Percentiles rank a stretch among this genome's conserved stretches.
Evolutionary conservation across 78 protist genomes (phyloP).

Genomic region (Dictyostelium purpureum): DNA sequence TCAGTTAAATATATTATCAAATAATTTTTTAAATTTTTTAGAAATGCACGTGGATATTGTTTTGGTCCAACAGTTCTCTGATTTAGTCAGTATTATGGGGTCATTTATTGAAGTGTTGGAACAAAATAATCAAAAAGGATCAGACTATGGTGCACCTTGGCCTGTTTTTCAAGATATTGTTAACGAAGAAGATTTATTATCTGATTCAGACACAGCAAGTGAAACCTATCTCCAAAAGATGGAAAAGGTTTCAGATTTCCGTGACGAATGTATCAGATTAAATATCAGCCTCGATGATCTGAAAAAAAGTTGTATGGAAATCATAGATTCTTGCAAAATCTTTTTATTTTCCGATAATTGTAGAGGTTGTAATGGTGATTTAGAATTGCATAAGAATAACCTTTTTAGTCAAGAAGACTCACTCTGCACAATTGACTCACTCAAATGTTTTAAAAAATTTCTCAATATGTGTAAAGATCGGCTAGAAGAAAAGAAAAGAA

Average conservation of each 20-base stretch:
- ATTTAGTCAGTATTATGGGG: too few relatives aligned
- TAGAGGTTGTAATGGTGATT: slow-evolving; percentile 14
- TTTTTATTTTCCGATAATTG: neutral
- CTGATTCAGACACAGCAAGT: neutral
- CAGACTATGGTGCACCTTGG: neutral
- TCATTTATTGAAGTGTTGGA: neutral
- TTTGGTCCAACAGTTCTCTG: too few relatives aligned
- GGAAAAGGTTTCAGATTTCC: neutral
- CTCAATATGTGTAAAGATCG: neutral
- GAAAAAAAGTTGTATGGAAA: neutral
- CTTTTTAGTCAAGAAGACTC: neutral
- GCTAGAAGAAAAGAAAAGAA: neutral
- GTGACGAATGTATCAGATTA: neutral
- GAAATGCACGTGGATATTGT: too few relatives aligned
- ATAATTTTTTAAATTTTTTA: too few relatives aligned
- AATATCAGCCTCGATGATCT: neutral
- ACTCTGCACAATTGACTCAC: neutral
- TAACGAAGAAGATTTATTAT: neutral
- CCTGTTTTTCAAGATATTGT: neutral
- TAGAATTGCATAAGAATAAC: neutral
- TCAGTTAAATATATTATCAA: too few relatives aligned
- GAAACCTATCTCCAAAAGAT: neutral
- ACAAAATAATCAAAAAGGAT: neutral
- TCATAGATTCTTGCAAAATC: neutral
- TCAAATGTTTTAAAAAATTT: too few relatives aligned